Base-by-base conservation (phyloP, 2,329 filamentous ascomycete genomes). In the Escovopsis sp. region DNA sequence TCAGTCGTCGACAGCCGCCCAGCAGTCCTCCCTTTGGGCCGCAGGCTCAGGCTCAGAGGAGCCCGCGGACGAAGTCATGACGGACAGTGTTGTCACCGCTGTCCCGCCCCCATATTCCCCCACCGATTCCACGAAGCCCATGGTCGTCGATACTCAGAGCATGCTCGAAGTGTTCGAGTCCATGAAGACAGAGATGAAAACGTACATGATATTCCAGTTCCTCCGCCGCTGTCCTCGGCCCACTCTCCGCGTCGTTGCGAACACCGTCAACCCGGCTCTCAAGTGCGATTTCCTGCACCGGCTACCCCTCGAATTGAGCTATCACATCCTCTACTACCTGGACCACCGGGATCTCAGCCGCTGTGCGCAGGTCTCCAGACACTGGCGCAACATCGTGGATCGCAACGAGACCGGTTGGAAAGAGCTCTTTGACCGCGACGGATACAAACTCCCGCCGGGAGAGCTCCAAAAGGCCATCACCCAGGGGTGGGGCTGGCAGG, bases 401-500 rank as follows among this genome's bases (percentile, higher is more conserved):
- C 82, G 83, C 7, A 89, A 96, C 56, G 91, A 98, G 63, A 88
- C 82, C 39, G 86, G 88, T 12, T 98, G 91, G 91, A 96, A 93
- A 62, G 83, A 88, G 49, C 69, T 95, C 1, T 80, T 98, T 36
- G 87, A 94, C 47, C 71, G 70, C 1, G 87, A 95, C 57, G 86
- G 86, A 0, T 95, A 85, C 59, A 67, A 67, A 26, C 67, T 98
- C 2, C 80, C 86, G 0, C 69, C 80, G 1, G 85, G 85, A 15
- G 91, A 98, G 60, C 69, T 98, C 23, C 79, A 85, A 49, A 80
- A 81, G 51, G 88, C 91, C 28, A 87, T 96, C 43, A 68, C 70
- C 36, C 85, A 96, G 65, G 91, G 91, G 12, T 98, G 91, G 91
- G 91, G 88, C 12, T 98, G 91, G 87, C 91, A 98, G 58, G 85